Base-by-base conservation (phyloP, 768 basidiomycete species). In the Dentipellis fragilis region DNA sequence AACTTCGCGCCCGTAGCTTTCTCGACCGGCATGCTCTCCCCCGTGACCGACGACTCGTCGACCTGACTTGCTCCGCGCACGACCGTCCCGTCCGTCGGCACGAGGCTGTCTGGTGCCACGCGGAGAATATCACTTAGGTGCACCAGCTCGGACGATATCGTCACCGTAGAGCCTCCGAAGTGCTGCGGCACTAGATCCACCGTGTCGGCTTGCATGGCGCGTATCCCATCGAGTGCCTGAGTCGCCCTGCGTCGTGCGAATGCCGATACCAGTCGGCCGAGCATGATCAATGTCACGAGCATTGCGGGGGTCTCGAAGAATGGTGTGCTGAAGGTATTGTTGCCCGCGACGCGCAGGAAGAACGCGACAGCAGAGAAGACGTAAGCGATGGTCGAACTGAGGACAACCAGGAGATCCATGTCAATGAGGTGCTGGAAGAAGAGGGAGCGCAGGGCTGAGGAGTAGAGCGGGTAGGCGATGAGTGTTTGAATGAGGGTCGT, bases 281-380 rank as follows among this genome's bases (percentile, higher is more conserved):
- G 58, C 63, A 69, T 66, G 63, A 76, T 74, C 49, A 76, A 65
- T 0, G 72, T 72, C 57, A 75, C 64, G 34, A 76, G 69, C 17
- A 76, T 68, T 3, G 74, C 64, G 42, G 67, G 69, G 8, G 75
- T 76, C 64, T 76, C 75, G 60, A 76, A 76, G 64, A 74, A 76
- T 37, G 67, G 64, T 0, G 68, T 63, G 8, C 62, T 60, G 7
- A 66, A 58, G 47, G 69, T 66, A 9, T 67, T 66, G n/a, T 10
- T 9, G n/a, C 62, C 64, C 1, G 68, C 70, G 8, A 60, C 56
- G 52, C 66, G 68, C 54, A 64, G 53, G 57, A 64, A 71, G 59
- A 69, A 75, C 4, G 71, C 67, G 39, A 73, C 67, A 21, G 73
- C 54, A 11, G 75, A 75, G 59, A 72, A 75, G 52, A 70, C 56